Conservation (phyloP, 2,329 filamentous ascomycete species). For the Colletotrichum sp. region DNA sequence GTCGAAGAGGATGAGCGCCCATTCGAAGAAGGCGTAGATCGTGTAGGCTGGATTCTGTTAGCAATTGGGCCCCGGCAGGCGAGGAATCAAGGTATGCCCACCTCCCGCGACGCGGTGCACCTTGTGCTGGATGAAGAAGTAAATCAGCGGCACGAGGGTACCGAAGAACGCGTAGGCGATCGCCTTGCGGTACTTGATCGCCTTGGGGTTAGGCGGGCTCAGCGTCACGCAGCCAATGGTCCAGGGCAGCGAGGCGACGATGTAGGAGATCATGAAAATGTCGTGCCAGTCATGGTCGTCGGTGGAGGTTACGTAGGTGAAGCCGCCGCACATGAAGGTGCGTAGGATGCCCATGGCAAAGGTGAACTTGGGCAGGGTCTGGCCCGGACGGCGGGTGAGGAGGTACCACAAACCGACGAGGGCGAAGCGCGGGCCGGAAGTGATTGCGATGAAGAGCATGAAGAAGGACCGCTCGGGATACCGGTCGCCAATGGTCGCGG, state of each 20-base stretch:
- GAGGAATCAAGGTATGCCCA: constrained; percentile 49
- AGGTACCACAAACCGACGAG: constrained; percentile 93
- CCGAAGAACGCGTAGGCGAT: constrained; percentile 87
- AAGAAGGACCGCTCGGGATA: constrained; percentile 98
- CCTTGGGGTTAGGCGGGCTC: constrained; percentile 82
- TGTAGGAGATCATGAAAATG: constrained; percentile 98
- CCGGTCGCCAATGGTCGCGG: constrained; percentile 94
- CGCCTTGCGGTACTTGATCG: constrained; percentile 88
- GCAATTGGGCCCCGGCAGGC: background rate
- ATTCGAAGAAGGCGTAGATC: constrained; percentile 97
- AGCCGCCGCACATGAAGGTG: constrained; percentile 93
- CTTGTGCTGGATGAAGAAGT: constrained; percentile 99
- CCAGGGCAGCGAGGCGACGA: constrained; percentile 94
- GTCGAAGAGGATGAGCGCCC: constrained; percentile 92
- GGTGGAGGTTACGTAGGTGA: constrained; percentile 98
- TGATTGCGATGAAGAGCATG: constrained; percentile 96
- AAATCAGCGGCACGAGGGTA: constrained; percentile 86
- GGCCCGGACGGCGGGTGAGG: constrained; percentile 78
- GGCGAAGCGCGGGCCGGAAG: constrained; percentile 89
- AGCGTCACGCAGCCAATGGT: constrained; percentile 88
- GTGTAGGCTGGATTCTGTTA: constrained; percentile 76
- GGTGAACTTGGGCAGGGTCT: constrained; percentile 80
- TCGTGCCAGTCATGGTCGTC: constrained; percentile 99
- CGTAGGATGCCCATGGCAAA: constrained; percentile 82
- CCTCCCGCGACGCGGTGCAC: constrained; percentile 92